phyloP scores from a whole-genome alignment of 2,329 filamentous ascomycete genomes.

The Talaromyces sp. region DNA sequence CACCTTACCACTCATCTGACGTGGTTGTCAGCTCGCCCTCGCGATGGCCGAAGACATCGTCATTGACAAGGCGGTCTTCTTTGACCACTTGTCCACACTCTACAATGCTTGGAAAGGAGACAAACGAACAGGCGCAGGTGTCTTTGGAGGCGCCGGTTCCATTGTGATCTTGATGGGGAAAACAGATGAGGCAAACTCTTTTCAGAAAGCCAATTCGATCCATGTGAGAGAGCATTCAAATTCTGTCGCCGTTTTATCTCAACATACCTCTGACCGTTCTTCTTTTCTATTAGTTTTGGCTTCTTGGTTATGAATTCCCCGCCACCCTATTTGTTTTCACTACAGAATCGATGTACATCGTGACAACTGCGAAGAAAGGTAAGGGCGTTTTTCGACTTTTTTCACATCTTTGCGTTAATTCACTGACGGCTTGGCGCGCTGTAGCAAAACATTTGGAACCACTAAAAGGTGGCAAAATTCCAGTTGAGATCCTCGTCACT shows the following conservation, averaged over 20 bases:
- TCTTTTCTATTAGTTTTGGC: constrained; percentile 69
- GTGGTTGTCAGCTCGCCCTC: background rate
- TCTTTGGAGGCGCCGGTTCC: constrained; percentile 81
- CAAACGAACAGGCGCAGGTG: constrained; percentile 76
- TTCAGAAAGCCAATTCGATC: constrained; percentile 94
- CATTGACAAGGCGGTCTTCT: constrained; percentile 91
- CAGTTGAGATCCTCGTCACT: constrained; percentile 84
- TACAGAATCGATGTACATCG: constrained; percentile 77
- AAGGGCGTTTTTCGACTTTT: constrained; percentile 12
- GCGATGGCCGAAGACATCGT: constrained; percentile 75
- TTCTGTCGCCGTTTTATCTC: background rate
- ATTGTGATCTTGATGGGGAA: constrained; percentile 92
- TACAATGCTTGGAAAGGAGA: constrained; percentile 93
- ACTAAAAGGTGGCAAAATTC: constrained; percentile 85
- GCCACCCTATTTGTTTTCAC: constrained; percentile 93
- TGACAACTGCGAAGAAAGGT: constrained; percentile 98
- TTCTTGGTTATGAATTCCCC: constrained; percentile 96
- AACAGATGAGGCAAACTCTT: constrained; percentile 78
- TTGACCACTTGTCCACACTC: constrained; percentile 84
- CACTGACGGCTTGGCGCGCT: background rate
- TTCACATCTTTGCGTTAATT: background rate
- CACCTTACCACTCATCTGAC: background rate
- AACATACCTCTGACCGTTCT: constrained; percentile 9
- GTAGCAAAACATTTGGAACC: constrained; percentile 87
- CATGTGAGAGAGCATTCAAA: constrained; percentile 57